Evolutionary conservation across 169 alveolate species (phyloP), one percentile per base, ranked within the genome.

Genomic region (Condylostoma magnum): DNA sequence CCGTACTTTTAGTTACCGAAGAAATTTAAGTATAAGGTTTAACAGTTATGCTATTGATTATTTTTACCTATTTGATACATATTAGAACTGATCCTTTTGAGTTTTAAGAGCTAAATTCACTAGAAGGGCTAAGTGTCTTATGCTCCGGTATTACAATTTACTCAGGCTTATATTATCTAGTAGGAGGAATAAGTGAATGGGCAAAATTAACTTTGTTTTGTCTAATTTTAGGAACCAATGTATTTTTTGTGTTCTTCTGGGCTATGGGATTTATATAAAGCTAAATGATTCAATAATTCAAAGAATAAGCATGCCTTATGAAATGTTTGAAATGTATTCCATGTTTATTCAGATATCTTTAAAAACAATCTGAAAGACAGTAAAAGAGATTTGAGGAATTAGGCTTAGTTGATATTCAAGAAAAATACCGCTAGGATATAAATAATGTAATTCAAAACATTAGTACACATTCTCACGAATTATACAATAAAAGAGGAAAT

Each of bases 111-210:
- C 57, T 77, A 0, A 70, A 77, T 36, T 38, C 79, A 27, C 8
- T 70, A 6, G 84, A 77, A 41, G 48, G 41, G 0, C 4, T 38
- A 48, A 55, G 76, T 5, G 22, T 77, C 15, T 34, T 57, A 4
- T 37, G 66, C 15, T 68, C 78, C 1, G 31, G 74, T 31, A 63
- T 69, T 18, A 68, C 82, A 6, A 50, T 76, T 0, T 81, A 81
- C 37, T 69, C 77, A 25, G 84, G 84, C 10, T 6, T 77, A 33
- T 77, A 48, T 22, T 77, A 43, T 22, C 38, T 78, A 30, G 18
- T 51, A 33, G 51, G 30, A 4, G 51, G 18, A 5, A 15, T 63
- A 22, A 44, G 15, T 3, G 58, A 63, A n/a, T 22, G 31, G n/a
- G 18, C 33, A 20, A 63, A 18, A 12, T 3, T 44, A 6, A 6